phyloP scores from a whole-genome alignment of 2,329 filamentous ascomycete species.

The Anthostomella pinea region DNA sequence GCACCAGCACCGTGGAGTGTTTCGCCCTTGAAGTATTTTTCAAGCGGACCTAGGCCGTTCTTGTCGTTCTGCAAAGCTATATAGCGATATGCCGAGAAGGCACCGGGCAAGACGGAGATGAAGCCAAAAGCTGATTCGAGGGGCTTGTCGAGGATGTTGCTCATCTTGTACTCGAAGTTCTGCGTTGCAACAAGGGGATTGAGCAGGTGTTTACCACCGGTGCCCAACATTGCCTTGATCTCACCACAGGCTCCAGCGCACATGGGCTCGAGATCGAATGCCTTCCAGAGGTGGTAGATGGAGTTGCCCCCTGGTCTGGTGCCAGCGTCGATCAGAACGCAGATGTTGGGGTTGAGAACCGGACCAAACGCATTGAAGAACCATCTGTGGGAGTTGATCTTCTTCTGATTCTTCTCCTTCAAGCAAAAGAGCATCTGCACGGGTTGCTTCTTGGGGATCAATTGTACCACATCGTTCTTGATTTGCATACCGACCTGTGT shows the following conservation, averaged over 20 bases:
- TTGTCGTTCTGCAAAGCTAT: slow-evolving; percentile 95
- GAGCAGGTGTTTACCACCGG: slow-evolving; percentile 74
- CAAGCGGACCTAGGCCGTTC: slow-evolving; percentile 89
- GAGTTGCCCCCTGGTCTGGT: slow-evolving; percentile 92
- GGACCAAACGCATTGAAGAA: slow-evolving; percentile 97
- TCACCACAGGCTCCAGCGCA: slow-evolving; percentile 96
- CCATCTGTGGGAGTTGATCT: slow-evolving; percentile 99
- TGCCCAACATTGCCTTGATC: slow-evolving; percentile 95
- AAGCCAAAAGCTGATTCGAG: slow-evolving; percentile 97
- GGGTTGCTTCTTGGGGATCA: slow-evolving; percentile 83
- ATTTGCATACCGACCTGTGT: slow-evolving; percentile 83
- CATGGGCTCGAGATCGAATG: slow-evolving; percentile 96
- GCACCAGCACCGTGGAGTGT: slow-evolving; percentile 94
- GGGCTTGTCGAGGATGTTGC: slow-evolving; percentile 96
- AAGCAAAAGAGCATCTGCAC: slow-evolving; percentile 97
- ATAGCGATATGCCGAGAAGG: slow-evolving; percentile 91
- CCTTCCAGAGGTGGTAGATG: slow-evolving; percentile 98
- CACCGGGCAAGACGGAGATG: slow-evolving; percentile 94
- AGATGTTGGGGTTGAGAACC: slow-evolving; percentile 92
- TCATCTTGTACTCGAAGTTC: slow-evolving; percentile 99
- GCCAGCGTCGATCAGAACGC: slow-evolving; percentile 91
- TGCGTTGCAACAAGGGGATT: slow-evolving; percentile 96
- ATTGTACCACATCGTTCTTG: slow-evolving; percentile 82
- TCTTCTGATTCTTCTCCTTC: slow-evolving; percentile 99
- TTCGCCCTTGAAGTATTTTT: slow-evolving; percentile 99